A percentile compares a stretch with the other conserved stretches of the same genome.
These are phyloP conservation scores for Trichoderma pleuroti DNA, from an alignment of 2,329 filamentous ascomycete species.

Conservation along the genomic window DNA sequence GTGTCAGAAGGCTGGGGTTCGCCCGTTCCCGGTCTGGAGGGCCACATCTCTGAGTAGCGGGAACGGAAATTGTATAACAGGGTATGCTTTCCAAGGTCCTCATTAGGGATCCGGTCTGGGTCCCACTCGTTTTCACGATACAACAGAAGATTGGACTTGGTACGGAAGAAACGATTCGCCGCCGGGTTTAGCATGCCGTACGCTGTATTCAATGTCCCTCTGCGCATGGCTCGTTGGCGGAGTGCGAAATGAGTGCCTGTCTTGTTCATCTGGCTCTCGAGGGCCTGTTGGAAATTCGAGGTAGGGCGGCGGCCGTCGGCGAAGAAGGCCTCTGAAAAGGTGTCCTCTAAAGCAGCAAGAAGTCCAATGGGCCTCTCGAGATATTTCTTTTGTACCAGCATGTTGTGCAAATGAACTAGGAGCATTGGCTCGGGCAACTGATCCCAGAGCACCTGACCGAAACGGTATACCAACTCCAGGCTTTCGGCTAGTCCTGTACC, in stretches of 20 bases:
- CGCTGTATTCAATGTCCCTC: background rate
- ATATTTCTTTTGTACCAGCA: background rate
- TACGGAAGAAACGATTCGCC: background rate
- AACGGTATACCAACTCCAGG: background rate
- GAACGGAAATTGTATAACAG: background rate
- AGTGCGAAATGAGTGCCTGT: background rate
- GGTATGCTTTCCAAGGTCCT: background rate
- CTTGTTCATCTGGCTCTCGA: background rate
- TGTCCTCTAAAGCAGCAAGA: background rate
- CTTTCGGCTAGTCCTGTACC: background rate
- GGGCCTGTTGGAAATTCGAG: background rate
- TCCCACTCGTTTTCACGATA: background rate
- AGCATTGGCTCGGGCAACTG: background rate
- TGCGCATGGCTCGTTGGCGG: background rate
- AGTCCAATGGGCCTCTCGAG: background rate
- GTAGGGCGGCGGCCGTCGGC: background rate
- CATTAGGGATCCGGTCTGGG: background rate
- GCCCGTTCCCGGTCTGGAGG: too few species aligned
- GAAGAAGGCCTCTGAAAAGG: background rate
- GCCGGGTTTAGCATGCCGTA: background rate
- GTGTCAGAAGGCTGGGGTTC: background rate
- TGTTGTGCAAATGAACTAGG: background rate
- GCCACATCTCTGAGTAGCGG: background rate
- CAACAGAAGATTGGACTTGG: background rate
- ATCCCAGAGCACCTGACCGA: background rate